Percentiles rank a stretch among this genome's conserved stretches.
Evolutionary conservation across 768 basidiomycete species (phyloP).

Genomic region (Lactarius evosmus): DNA sequence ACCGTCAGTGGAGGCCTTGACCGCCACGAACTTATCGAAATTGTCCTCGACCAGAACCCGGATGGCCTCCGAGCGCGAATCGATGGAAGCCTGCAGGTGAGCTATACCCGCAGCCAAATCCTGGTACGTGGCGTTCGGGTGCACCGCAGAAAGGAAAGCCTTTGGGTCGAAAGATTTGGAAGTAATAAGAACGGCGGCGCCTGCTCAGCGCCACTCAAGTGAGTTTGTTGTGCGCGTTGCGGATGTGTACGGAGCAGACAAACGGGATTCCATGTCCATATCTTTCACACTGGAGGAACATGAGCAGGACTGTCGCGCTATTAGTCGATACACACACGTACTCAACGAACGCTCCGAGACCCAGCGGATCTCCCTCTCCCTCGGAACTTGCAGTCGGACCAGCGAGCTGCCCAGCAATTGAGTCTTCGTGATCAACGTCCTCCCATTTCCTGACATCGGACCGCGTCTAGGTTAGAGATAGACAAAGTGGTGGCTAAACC

Average conservation of each 20-base stretch:
- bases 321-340: constrained; percentile 36
- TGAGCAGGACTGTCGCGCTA: constrained; percentile 1
- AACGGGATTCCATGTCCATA: constrained; percentile 78
- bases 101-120: constrained; percentile 79
- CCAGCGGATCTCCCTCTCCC: constrained; percentile 71
- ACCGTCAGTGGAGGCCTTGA: constrained; percentile 97
- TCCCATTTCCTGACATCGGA: constrained; percentile 75
- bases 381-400: constrained; percentile 49
- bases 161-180: constrained; percentile 98
- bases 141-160: constrained; percentile 82
- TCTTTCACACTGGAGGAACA: constrained; percentile 49
- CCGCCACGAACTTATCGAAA: constrained; percentile 95
- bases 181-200: constrained; percentile 76
- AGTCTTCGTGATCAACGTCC: constrained; percentile 82
- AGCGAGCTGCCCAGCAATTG: constrained; percentile 64
- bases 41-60: constrained; percentile 94
- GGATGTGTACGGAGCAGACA: constrained; percentile 31
- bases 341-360: constrained; percentile 65
- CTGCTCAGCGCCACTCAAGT: constrained; percentile 37
- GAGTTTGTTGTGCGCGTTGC: constrained; percentile 17
- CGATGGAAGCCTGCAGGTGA: constrained; percentile 74
- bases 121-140: constrained; percentile 94
- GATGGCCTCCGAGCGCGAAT: constrained; percentile 91
- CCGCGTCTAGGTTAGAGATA: neutral
- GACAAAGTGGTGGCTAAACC: neutral